Evolutionary conservation across 371 early-diverging fungal genomes (phyloP).

Genomic region (Sporodiniella umbellata): DNA sequence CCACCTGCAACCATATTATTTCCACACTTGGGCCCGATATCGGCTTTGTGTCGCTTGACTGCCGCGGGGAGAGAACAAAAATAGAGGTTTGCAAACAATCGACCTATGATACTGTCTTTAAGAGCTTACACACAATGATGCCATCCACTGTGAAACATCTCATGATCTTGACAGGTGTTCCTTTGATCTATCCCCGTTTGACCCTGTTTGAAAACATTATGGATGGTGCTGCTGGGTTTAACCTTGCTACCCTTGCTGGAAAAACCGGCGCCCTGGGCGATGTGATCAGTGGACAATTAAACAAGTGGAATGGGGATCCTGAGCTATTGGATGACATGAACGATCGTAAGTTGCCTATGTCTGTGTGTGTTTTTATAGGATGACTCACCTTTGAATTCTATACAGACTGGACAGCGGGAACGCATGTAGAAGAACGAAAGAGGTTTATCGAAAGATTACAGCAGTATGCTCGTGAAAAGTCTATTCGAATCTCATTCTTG

Average conservation of each 20-base stretch:
- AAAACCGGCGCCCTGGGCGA: slow-evolving; percentile 53
- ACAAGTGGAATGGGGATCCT: slow-evolving; percentile 76
- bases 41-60: slow-evolving; percentile 71
- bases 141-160: slow-evolving; percentile 60
- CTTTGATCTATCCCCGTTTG: slow-evolving; percentile 72
- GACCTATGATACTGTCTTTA: slow-evolving; percentile 61
- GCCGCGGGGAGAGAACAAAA: slow-evolving; percentile 69
- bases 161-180: slow-evolving; percentile 61
- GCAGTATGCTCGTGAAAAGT: slow-evolving; percentile 55
- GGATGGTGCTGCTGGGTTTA: slow-evolving; percentile 40
- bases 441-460: slow-evolving; percentile 63
- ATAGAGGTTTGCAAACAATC: slow-evolving; percentile 52
- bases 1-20: slow-evolving; percentile 23
- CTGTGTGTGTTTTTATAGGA: neutral
- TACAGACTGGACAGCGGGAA: slow-evolving; percentile 60
- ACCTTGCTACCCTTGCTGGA: slow-evolving; percentile 36
- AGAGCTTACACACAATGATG: slow-evolving; percentile 46
- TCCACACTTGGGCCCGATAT: slow-evolving; percentile 35
- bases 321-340: slow-evolving; percentile 75
- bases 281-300: slow-evolving; percentile 38
- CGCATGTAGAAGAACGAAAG: slow-evolving; percentile 69
- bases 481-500: slow-evolving; percentile 74
- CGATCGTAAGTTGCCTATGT: slow-evolving; percentile 45
- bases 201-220: slow-evolving; percentile 57
- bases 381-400: slow-evolving; percentile 1